phyloP scores from a whole-genome alignment of 768 basidiomycete genomes.

The Tremella fuciformis region DNA sequence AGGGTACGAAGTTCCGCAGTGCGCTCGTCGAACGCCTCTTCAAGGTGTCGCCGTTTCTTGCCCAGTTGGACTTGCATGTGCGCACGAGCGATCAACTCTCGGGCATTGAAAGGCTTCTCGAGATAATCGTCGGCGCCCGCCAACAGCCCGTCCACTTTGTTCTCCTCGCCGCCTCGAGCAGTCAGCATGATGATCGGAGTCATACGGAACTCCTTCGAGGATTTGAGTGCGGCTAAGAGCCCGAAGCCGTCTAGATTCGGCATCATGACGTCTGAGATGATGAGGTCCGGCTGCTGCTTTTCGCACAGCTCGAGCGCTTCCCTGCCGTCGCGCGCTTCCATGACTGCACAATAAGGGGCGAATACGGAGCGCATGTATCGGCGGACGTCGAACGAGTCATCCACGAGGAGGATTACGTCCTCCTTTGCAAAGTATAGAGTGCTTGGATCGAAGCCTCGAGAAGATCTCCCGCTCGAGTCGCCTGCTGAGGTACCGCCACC shows the following conservation, averaged over 20 bases:
- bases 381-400: slow-evolving; percentile 32
- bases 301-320: slow-evolving; percentile 41
- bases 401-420: slow-evolving; percentile 50
- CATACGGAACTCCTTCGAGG: slow-evolving; percentile 24
- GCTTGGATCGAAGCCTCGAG: slow-evolving; percentile 46
- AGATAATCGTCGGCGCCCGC: slow-evolving; percentile 54
- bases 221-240: slow-evolving; percentile 43
- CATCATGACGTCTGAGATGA: slow-evolving; percentile 54
- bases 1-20: slow-evolving; percentile 48
- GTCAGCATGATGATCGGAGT: slow-evolving; percentile 53
- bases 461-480: slow-evolving; percentile 27
- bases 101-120: slow-evolving; percentile 52
- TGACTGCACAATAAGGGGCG: slow-evolving; percentile 46
- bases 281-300: slow-evolving; percentile 42
- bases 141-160: slow-evolving; percentile 51
- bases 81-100: slow-evolving; percentile 51
- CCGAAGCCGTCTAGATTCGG: slow-evolving; percentile 53
- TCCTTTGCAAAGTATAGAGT: slow-evolving; percentile 52
- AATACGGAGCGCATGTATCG: slow-evolving; percentile 45
- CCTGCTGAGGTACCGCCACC: slow-evolving; percentile 20
- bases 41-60: slow-evolving; percentile 46
- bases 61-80: slow-evolving; percentile 51
- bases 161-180: slow-evolving; percentile 53
- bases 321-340: slow-evolving; percentile 49
- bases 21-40: slow-evolving; percentile 39